Evolutionary conservation across 2,329 filamentous ascomycete species (phyloP), one percentile per base, ranked within the genome.

Genomic region (Fusarium stilboides): DNA sequence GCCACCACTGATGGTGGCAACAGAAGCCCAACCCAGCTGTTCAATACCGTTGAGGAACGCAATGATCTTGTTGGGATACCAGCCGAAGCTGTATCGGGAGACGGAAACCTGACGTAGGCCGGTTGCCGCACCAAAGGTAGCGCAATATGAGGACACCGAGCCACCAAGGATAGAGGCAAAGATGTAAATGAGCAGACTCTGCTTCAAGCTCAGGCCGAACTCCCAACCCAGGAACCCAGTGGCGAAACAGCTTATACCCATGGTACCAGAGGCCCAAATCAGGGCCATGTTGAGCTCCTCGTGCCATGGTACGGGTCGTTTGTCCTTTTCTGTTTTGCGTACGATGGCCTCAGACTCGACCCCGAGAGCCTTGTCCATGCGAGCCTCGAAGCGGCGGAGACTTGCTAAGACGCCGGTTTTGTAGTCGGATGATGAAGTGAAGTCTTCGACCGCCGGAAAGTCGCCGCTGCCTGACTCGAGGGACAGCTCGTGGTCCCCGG

Each of bases 261-360:
- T 57, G 2, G 55, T 57, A 5, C 55, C 55, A 1, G 55, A 57
- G 3, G 55, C 55, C 55, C 55, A 57, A 17, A 57, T 57, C 28
- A 57, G 22, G 8, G 55, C 55, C 55, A 57, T 57, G 37, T 57
- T 57, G 4, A 57, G 55, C n/a, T 57, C 55, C 37, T 57, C 55
- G 1, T 57, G 47, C 55, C 55, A 57, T 31, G 55, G 47, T 1
- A 57, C 55, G 0, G 55, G 37, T 10, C 55, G 47, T 24, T 57
- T 57, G n/a, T 54, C 47, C 47, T 57, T 26, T 54, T 57, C 55
- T 44, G 37, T 54, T 15, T 57, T 57, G 28, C 55, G 55, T 2
- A 44, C 47, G 5, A 57, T 57, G 3, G 55, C 55, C 6, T 57
- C 55, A 14, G 55, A 57, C 28, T 57, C 55, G n/a, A 57, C 55